Evolutionary conservation across 2,329 filamentous ascomycete species (phyloP), one percentile per base, ranked within the genome.

Genomic region (Chaetomium sp.): DNA sequence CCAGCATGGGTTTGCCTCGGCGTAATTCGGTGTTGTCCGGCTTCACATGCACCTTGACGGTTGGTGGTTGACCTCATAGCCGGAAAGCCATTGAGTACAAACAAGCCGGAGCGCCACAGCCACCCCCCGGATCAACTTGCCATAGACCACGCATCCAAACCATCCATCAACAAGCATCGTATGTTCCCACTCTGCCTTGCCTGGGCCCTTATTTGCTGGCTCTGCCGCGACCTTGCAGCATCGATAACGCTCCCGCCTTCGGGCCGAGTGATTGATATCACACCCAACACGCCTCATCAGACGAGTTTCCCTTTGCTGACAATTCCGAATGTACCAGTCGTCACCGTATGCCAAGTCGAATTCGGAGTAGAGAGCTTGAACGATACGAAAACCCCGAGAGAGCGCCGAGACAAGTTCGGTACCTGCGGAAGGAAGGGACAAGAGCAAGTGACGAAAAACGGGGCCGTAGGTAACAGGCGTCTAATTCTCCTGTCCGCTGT

Each of bases 11-110:
- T 50, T 58, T 63, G 60, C 61, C 61, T 62, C 60, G 61, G 61
- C 58, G 60, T 40, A 36, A 44, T 43, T 59, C 56, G 58, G 58
- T 45, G 32, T 33, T 45, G n/a, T 36, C 59, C 47, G 58, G 60
- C 60, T 59, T 62, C 62, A 64, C 62, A 62, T 64, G 62, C 57
- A 52, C 53, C 50, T n/a, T 52, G 54, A 51, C 43, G 46, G 49
- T 51, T 53, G 44, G 27, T 9, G 36, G 33, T 49, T 52, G 54
- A 52, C 44, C 45, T 58, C 49, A 58, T 49, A 46, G 47, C 37
- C 14, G 5, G 34, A 34, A 11, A 19, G 9, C 41, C 35, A 43
- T 33, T 45, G 35, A 33, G 38, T 46, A 52, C 49, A 52, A 46
- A 52, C 49, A 54, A 34, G 35, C 33, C 32, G 12, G 11, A 27